phyloP scores from a whole-genome alignment of 2,329 filamentous ascomycete genomes.

The Venturia asperata region DNA sequence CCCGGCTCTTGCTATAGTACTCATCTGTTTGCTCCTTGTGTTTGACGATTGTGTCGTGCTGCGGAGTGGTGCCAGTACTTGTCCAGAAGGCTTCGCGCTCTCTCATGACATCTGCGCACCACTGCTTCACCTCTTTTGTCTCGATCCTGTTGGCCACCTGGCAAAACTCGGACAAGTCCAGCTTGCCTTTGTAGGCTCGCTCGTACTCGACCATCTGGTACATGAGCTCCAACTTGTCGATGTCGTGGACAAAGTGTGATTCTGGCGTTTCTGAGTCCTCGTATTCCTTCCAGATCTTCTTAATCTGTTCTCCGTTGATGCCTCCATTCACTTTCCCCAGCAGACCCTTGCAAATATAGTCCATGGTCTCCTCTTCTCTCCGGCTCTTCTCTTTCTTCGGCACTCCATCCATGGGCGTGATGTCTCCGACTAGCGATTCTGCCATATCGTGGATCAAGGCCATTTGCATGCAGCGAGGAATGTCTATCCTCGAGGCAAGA shows the following conservation, averaged over 20 bases:
- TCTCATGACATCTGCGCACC: slow-evolving; percentile 67
- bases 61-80: background rate
- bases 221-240: slow-evolving; percentile 94
- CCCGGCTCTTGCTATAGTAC: slow-evolving; percentile 9
- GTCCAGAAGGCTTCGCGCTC: slow-evolving; percentile 71
- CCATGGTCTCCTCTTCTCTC: slow-evolving; percentile 83
- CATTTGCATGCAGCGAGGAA: slow-evolving; percentile 86
- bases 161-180: slow-evolving; percentile 81
- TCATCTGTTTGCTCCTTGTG: background rate
- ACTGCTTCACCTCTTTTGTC: slow-evolving; percentile 70
- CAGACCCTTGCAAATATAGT: slow-evolving; percentile 69
- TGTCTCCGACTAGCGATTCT: slow-evolving; percentile 88
- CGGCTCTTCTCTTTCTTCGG: slow-evolving; percentile 81
- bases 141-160: slow-evolving; percentile 68
- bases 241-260: slow-evolving; percentile 85
- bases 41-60: background rate
- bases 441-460: slow-evolving; percentile 97
- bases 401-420: slow-evolving; percentile 85
- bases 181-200: slow-evolving; percentile 54
- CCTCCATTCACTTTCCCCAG: slow-evolving; percentile 71
- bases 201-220: slow-evolving; percentile 98
- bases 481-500: slow-evolving; percentile 64
- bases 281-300: slow-evolving; percentile 87
- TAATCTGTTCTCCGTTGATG: slow-evolving; percentile 60
- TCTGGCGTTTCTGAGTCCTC: slow-evolving; percentile 81